Evolutionary conservation across 2,329 filamentous ascomycete species (phyloP).

Genomic region (Fusarium odoratissimum): DNA sequence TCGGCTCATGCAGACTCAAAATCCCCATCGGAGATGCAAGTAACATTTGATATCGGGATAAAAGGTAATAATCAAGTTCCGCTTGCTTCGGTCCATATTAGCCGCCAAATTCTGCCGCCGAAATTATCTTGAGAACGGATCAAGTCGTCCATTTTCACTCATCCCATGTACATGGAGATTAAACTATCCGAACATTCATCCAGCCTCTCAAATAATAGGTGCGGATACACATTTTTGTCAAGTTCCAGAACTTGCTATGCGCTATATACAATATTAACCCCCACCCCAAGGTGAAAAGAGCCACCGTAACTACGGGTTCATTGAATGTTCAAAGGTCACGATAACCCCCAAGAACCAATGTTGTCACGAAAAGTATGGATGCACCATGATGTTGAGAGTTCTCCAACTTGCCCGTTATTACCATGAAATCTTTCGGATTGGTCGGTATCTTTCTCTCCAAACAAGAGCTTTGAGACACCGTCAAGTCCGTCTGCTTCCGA

Average conservation of each 20-base stretch:
- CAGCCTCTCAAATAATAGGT: background rate
- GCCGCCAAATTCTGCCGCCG: constrained; percentile 31
- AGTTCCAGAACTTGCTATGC: constrained; percentile 35
- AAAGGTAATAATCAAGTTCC: constrained; percentile 19
- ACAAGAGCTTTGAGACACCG: background rate
- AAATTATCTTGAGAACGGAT: constrained; percentile 20
- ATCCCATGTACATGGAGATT: constrained; percentile 24
- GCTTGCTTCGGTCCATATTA: constrained; percentile 21
- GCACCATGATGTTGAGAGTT: background rate
- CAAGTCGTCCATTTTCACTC: constrained; percentile 18
- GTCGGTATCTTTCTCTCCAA: background rate
- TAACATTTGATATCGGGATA: constrained; percentile 1
- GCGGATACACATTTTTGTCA: constrained; percentile 15
- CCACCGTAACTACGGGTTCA: background rate
- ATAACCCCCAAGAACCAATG: background rate
- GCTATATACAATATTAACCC: constrained; percentile 20
- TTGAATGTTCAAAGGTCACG: background rate
- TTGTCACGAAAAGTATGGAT: background rate
- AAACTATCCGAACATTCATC: constrained; percentile 14
- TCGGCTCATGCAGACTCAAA: constrained; percentile 13
- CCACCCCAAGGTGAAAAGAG: constrained; percentile 28
- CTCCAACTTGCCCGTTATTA: background rate
- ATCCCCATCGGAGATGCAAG: constrained; percentile 10
- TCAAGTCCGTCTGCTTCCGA: background rate
- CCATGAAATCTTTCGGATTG: background rate